A percentile compares a stretch with the other conserved stretches of the same genome.
Evolutionary conservation across 2,329 filamentous ascomycete genomes (phyloP).

Genomic region (Epichloe sp.): DNA sequence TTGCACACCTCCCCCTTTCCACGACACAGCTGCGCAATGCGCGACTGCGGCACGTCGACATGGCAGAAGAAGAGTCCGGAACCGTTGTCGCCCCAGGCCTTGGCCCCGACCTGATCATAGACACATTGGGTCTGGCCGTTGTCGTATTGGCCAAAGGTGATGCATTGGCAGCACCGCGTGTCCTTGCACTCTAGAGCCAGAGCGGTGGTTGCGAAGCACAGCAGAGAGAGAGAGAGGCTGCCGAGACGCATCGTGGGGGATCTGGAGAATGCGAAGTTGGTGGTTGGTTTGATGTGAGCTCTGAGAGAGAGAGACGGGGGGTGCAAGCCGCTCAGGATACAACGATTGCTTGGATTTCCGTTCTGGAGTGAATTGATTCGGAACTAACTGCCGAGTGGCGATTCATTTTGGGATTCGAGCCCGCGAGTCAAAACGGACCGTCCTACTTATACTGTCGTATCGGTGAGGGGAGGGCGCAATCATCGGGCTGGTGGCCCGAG

Average conservation of each 20-base stretch:
- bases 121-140: not conserved
- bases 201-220: not conserved
- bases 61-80: not conserved
- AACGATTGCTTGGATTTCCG: no score
- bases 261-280: no score
- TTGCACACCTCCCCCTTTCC: not conserved
- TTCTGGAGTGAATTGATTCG: no score
- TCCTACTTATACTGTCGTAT: not conserved
- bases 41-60: not conserved
- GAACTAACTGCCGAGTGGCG: no score
- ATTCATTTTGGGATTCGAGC: no score
- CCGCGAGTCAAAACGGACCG: no score
- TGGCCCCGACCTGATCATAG: not conserved
- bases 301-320: not conserved
- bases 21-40: not conserved
- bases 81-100: not conserved
- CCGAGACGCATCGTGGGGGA: not conserved
- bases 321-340: no score
- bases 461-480: not conserved
- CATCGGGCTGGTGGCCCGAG: not conserved
- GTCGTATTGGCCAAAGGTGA: not conserved
- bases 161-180: slow-evolving; percentile 1
- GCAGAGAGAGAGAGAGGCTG: not conserved
- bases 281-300: not conserved
- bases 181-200: not conserved